A percentile compares a stretch with the other conserved stretches of the same genome.
phyloP scores from a whole-genome alignment of 179 eudicot genomes.

The Spinacia oleracea region DNA sequence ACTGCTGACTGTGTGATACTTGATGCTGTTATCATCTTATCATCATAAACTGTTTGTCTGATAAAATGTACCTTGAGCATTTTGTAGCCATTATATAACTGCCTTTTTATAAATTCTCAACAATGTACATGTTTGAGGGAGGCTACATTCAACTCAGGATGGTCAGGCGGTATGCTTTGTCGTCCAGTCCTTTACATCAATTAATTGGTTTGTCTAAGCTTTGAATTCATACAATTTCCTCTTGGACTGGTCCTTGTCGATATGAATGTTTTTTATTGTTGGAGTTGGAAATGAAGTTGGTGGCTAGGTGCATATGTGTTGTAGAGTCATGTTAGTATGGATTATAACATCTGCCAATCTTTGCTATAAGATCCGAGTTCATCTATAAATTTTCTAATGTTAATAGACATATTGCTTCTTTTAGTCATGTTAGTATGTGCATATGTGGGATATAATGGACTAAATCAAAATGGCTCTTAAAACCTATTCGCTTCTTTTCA shows the following conservation, averaged over 20 bases:
- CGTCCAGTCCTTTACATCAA: no score
- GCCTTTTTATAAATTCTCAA: not conserved
- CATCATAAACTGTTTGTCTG: not conserved
- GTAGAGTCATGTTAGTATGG: not conserved
- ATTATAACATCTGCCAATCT: not conserved
- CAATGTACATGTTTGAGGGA: not conserved
- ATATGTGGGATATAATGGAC: no score
- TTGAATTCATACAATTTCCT: no score
- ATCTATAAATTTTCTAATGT: slow-evolving; percentile 3
- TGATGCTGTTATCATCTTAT: not conserved
- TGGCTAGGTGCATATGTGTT: not conserved
- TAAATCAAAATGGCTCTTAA: no score
- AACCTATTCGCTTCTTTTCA: no score
- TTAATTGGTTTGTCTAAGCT: no score
- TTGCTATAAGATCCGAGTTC: not conserved
- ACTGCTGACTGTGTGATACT: not conserved
- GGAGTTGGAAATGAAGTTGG: no score
- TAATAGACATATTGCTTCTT: not conserved
- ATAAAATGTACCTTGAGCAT: not conserved
- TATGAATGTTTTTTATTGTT: no score
- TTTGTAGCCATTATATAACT: not conserved
- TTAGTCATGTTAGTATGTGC: no score
- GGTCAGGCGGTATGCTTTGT: no score
- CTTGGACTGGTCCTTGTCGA: no score
- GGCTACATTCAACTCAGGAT: not conserved